Base-by-base conservation (phyloP, 2,329 filamentous ascomycete species). In the Arthrobotrys sinensis region DNA sequence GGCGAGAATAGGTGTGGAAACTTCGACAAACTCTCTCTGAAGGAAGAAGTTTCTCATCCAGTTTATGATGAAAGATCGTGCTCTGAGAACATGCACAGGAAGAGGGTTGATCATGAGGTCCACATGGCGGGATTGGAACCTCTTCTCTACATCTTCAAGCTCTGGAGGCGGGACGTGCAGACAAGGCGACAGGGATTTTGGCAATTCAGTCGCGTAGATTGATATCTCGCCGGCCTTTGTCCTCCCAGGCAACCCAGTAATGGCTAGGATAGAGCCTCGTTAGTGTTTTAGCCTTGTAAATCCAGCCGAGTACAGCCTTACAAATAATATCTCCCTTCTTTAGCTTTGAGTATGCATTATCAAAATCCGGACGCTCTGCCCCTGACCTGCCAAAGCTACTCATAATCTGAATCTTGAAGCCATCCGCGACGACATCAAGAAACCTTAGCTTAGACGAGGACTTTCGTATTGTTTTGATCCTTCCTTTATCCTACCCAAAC, bases 1-100 rank as follows among this genome's bases (percentile, higher is more conserved):
- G 6, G 92, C 91, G 65, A 99, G 87, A 72, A 98, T 93, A 0
- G 96, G 96, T 0, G 96, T 99, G 81, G 92, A 92, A 55, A 98
- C 94, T 85, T 97, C 94, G 67, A 94, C 86, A 82, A 97, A 97
- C 4, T 88, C 88, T 53, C 89, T 87, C 7, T 89, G 86, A 76
- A 93, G 87, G 69, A 98, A 89, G 83, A 92, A 93, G 64, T 89
- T 88, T 40, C 93, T 90, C 80, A 98, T 87, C 80, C 89, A 89
- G 75, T 91, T 90, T 80, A 93, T 90, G 76, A 98, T 89, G 43
- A 90, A 86, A 0, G 93, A 91, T 40, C 95, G 90, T 24, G 96
- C 87, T 36, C 91, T 88, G 63, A 98, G 86, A 0, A 90, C 89
- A 82, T 96, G 90, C 11, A 90, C 86, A 1, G 90, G 88, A 45